Evolutionary conservation across 768 basidiomycete species (phyloP), one percentile per base, ranked within the genome.

Genomic region (Mycena venus): DNA sequence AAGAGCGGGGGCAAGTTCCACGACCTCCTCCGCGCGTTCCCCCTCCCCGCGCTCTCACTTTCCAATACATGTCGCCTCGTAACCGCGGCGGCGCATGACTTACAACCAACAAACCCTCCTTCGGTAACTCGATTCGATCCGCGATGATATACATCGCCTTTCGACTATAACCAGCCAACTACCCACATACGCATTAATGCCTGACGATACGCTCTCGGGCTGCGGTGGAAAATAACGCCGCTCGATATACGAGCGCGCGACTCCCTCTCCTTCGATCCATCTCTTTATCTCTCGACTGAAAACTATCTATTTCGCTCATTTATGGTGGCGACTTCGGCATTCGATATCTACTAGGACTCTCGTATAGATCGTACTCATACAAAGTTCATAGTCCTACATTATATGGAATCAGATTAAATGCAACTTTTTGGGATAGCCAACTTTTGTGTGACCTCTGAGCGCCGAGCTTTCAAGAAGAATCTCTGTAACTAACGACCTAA

Each of bases 181-280:
- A 31, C 55, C 19, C 29, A 31, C 19, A 31, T 10, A 4, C 56
- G 32, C 56, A 36, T n/a, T n/a, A 7, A 36, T 0, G 21, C 56
- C 56, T 59, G 56, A 59, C n/a, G 56, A 59, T 59, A 34, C 56
- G 56, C 56, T 59, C 56, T 59, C 56, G 21, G 56, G 56, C 21
- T n/a, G 53, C 53, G 53, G 29, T 29, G 53, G 29, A 29, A 55
- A 55, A 11, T 11, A 25, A 55, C 53, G 53, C 29, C 53, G 53
- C 53, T 55, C 53, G 29, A 3, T 0, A 27, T 3, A 29, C 53
- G 53, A 19, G 53, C 53, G 29, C 8, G 15, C 42, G 8, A 7
- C 42, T 44, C 42, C 23, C n/a, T 34, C n/a, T 59, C 32, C 56
- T 59, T 51, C 49, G 15, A 4, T 51, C 23, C 49, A 27, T 12